These are phyloP conservation scores for Gardenia jasminoides DNA, from an alignment of 257 asterid genomes.

Conservation along the genomic window DNA sequence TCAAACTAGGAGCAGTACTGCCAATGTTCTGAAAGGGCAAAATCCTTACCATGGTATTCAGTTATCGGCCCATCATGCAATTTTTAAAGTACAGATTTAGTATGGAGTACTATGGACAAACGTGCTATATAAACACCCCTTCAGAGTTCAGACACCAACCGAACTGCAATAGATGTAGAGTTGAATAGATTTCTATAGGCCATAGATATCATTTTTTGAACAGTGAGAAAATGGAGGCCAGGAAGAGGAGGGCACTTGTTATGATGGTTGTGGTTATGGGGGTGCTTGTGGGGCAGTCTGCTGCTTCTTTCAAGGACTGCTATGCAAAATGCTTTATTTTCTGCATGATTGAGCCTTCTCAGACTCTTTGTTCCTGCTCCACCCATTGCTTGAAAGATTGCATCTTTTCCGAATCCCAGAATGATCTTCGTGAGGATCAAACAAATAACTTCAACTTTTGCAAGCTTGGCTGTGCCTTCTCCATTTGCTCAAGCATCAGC, in stretches of 20 bases:
- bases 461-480: conserved; percentile 86
- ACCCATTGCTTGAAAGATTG: conserved; percentile 82
- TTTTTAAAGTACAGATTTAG: no score
- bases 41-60: no score
- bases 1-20: no score
- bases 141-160: not conserved
- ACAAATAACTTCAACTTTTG: conserved; percentile 57
- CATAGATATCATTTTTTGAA: not conserved
- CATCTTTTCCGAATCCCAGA: conserved; percentile 53
- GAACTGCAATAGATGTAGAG: not conserved
- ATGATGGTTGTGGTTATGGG: conserved; percentile 41
- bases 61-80: no score
- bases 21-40: no score
- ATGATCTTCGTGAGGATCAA: conserved; percentile 24
- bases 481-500: conserved; percentile 71
- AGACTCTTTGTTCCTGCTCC: conserved; percentile 82
- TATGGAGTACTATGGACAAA: no score
- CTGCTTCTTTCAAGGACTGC: conserved; percentile 73
- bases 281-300: conserved; percentile 36
- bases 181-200: not conserved
- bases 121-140: not conserved
- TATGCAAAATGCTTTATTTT: conserved; percentile 80
- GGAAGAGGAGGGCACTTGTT: conserved; percentile 34
- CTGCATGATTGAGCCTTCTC: conserved; percentile 85
- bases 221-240: conserved; percentile 38